Percentiles rank a stretch among this genome's conserved stretches.
Conservation (phyloP, 371 early-diverging fungal genomes). For the Lichtheimia ornata region DNA sequence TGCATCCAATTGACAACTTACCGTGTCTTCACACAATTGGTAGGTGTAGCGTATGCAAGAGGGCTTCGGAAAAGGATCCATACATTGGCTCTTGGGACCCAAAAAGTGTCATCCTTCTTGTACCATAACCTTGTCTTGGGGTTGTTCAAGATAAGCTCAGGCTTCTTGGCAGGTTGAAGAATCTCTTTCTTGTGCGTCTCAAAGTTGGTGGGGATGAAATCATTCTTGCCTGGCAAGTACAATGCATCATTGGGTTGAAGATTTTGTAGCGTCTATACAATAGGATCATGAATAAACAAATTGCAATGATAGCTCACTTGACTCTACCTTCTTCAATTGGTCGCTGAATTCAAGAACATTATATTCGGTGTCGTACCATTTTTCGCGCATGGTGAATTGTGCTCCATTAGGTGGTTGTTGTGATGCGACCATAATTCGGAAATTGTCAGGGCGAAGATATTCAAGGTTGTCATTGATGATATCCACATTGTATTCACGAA, state of each 20-base stretch:
- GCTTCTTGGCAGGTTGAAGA: constrained; percentile 34
- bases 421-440: constrained; percentile 57
- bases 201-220: constrained; percentile 80
- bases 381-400: constrained; percentile 56
- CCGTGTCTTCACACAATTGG: constrained; percentile 53
- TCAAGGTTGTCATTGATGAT: constrained; percentile 58
- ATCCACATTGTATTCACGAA: constrained; percentile 63
- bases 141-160: constrained; percentile 65
- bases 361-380: constrained; percentile 88
- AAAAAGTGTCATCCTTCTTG: constrained; percentile 92
- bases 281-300: neutral
- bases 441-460: constrained; percentile 69
- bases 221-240: constrained; percentile 75
- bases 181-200: constrained; percentile 55
- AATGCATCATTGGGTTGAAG: constrained; percentile 56
- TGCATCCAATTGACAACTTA: neutral
- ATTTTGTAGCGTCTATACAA: constrained; percentile 46
- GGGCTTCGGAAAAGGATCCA: constrained; percentile 64
- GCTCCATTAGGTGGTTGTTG: constrained; percentile 49
- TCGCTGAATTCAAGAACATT: constrained; percentile 64
- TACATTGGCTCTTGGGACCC: constrained; percentile 75
- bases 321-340: constrained; percentile 53
- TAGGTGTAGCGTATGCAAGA: constrained; percentile 62
- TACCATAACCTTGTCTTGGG: constrained; percentile 81
- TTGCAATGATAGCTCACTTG: neutral